A percentile compares a stretch with the other conserved stretches of the same genome.
phyloP scores from a whole-genome alignment of 352 stramenopile species.

The Aphanomyces euteiches region DNA sequence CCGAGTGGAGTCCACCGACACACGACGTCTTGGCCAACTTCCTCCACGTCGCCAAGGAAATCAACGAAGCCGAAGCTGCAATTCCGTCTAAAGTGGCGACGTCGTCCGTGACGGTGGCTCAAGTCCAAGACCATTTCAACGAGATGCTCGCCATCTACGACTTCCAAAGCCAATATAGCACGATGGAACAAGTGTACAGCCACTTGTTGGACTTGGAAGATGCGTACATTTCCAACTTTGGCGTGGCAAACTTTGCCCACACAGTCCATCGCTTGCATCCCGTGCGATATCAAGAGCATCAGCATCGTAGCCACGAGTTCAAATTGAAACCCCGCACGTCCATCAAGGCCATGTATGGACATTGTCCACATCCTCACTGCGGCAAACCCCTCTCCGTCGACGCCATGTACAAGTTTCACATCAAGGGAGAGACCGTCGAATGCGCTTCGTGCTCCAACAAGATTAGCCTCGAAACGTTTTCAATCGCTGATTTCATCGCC shows the following conservation, averaged over 20 bases:
- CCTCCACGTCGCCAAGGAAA: too few species aligned
- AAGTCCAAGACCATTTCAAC: too few species aligned
- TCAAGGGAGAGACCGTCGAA: not conserved
- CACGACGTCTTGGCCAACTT: too few species aligned
- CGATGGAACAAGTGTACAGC: too few species aligned
- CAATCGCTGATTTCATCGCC: not conserved
- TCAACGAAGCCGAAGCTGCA: too few species aligned
- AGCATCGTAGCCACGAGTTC: too few species aligned
- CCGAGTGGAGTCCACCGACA: not conserved
- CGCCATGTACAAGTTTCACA: not conserved
- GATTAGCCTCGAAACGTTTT: not conserved
- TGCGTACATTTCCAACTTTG: not conserved
- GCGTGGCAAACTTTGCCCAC: not conserved
- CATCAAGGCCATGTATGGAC: not conserved
- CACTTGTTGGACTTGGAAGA: not conserved
- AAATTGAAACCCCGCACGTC: not conserved
- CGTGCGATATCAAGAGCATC: not conserved
- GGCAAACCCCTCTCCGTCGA: not conserved
- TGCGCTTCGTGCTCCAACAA: not conserved
- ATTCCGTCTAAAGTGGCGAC: too few species aligned
- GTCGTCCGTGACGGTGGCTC: too few species aligned
- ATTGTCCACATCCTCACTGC: not conserved
- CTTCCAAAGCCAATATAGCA: too few species aligned
- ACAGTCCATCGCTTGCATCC: not conserved
- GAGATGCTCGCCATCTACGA: too few species aligned